phyloP scores from a whole-genome alignment of 139 green algal genomes.

The Asterochloris sp. region DNA sequence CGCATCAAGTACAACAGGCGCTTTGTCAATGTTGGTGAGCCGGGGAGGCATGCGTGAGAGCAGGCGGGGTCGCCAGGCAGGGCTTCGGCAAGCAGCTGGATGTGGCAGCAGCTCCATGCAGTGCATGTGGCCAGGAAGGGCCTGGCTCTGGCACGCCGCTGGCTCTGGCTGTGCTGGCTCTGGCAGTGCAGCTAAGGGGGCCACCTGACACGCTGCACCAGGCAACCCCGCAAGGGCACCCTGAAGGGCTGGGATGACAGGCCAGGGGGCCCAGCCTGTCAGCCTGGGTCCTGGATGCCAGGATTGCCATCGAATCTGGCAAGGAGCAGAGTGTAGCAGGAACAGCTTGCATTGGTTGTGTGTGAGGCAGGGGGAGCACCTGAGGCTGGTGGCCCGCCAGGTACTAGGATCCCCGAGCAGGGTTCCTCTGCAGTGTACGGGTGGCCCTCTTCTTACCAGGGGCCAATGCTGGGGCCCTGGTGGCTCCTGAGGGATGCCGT shows the following conservation, averaged over 20 bases:
- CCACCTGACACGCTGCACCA: too few relatives aligned
- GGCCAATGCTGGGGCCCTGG: not conserved
- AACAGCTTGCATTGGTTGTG: not conserved
- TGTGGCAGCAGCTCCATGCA: too few relatives aligned
- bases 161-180: not conserved
- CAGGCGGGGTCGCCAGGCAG: too few relatives aligned
- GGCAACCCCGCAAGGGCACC: too few relatives aligned
- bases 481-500: not conserved
- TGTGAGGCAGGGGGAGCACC: too few relatives aligned
- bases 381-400: not conserved
- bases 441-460: not conserved
- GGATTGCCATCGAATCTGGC: not conserved
- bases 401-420: not conserved
- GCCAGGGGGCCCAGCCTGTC: too few relatives aligned
- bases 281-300: too few relatives aligned
- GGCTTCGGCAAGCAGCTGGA: too few relatives aligned
- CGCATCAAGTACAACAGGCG: constrained; percentile 97
- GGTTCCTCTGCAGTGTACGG: not conserved
- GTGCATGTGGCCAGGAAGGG: too few relatives aligned
- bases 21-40: constrained; percentile 84
- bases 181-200: too few relatives aligned
- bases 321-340: too few relatives aligned
- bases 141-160: not conserved
- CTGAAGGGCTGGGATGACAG: too few relatives aligned
- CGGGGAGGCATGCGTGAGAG: not conserved